Percentiles rank a stretch among this genome's conserved stretches.
Conservation (phyloP, 805 yeast genomes). For the Saccharomycopsis olivae region DNA sequence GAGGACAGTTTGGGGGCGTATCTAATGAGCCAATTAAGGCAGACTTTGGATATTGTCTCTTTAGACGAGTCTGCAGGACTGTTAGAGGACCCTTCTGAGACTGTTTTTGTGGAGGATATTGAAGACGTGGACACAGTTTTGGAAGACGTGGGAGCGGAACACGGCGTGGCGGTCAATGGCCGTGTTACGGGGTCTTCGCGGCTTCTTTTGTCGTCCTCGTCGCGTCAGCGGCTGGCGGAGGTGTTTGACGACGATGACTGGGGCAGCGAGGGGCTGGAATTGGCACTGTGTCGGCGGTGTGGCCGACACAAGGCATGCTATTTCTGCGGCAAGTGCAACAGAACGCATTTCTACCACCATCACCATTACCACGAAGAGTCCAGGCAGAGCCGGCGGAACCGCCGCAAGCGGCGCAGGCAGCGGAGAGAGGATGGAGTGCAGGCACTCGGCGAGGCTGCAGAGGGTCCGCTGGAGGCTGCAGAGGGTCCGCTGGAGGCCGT, state of each 20-base stretch:
- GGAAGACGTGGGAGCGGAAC: no score
- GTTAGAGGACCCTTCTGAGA: no score
- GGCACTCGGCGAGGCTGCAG: not conserved
- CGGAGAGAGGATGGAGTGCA: not conserved
- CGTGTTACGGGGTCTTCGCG: no score
- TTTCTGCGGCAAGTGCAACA: conserved; percentile 4
- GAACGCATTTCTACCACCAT: conserved; percentile 9
- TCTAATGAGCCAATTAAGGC: no score
- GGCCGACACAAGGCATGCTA: conserved; percentile 5
- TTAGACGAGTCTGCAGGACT: no score
- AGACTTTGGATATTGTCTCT: no score
- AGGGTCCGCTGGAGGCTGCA: not conserved
- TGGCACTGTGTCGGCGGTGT: conserved; percentile 1
- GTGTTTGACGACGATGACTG: not conserved
- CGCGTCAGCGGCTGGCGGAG: no score
- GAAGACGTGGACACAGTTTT: no score
- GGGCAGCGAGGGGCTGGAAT: not conserved
- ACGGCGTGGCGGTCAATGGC: no score
- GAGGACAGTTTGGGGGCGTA: no score
- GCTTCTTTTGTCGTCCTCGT: no score
- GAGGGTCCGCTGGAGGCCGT: not conserved
- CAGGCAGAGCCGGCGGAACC: not conserved
- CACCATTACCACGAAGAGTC: conserved; percentile 3
- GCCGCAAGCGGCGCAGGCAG: not conserved
- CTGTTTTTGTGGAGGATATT: no score